phyloP scores from a whole-genome alignment of 116 monocot genomes.

The Cymodocea nodosa region DNA sequence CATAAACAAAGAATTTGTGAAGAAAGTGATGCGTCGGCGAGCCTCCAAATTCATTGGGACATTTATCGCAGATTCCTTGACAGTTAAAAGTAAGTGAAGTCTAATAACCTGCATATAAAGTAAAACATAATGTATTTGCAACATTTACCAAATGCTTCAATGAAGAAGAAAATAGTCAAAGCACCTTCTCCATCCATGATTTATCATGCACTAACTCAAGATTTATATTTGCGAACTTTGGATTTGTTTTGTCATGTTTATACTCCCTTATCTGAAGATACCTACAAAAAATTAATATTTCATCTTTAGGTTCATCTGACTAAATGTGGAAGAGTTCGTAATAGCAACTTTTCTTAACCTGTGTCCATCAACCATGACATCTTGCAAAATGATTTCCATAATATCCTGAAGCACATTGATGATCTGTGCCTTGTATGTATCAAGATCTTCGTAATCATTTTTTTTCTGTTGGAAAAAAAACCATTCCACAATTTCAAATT shows the following conservation, averaged over 20 bases:
- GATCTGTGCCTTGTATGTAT: constrained; percentile 49
- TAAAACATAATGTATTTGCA: not conserved
- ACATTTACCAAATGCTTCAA: not conserved
- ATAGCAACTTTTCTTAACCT: constrained; percentile 23
- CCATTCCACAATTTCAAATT: not conserved
- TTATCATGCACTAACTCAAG: constrained; percentile 28
- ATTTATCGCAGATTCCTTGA: constrained; percentile 94
- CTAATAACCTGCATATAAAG: constrained; percentile 47
- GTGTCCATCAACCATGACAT: constrained; percentile 57
- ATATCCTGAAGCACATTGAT: constrained; percentile 95
- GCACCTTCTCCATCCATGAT: constrained; percentile 79
- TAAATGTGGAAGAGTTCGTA: not conserved
- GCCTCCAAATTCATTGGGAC: constrained; percentile 94
- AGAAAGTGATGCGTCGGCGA: constrained; percentile 84
- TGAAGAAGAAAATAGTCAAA: constrained; percentile 3
- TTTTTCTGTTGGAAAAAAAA: constrained; percentile 29
- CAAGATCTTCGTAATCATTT: constrained; percentile 39
- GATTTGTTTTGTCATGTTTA: constrained; percentile 18
- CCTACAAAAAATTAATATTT: constrained; percentile 2
- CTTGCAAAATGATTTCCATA: constrained; percentile 86
- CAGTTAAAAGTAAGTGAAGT: constrained; percentile 60
- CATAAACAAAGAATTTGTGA: constrained; percentile 95
- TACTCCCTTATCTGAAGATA: constrained; percentile 19
- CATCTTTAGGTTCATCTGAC: not conserved
- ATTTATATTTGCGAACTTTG: constrained; percentile 52